Evolutionary conservation across 2,329 filamentous ascomycete genomes (phyloP), one percentile per base, ranked within the genome.

Genomic region (Fusarium illudens): DNA sequence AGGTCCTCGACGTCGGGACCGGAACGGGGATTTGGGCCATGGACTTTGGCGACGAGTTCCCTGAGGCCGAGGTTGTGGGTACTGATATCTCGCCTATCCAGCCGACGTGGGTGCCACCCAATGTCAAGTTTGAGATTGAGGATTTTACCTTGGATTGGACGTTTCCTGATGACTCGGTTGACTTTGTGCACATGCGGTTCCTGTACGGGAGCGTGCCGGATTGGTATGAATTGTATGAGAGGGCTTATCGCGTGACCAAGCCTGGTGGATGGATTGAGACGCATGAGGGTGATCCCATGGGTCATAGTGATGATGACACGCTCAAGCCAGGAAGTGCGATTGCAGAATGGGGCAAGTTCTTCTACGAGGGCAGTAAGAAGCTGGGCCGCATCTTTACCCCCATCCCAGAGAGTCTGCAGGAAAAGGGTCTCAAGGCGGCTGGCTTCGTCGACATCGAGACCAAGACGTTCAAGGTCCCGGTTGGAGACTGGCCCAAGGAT

Each of bases 151-250:
- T 73, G 52, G 27, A 71, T 22, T 77, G 76, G 76, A 77, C 74
- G 1, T 77, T 73, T 36, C 49, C 58, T 30, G 50, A 57, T 6
- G 61, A 68, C 58, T 75, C 80, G 29, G 86, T 88, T 71, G 87
- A 90, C 75, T 87, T 84, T 67, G 84, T 91, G 55, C 89, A 90
- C 72, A 84, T 86, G 8, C 84, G 85, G 29, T 81, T 85, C 69
- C 79, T 90, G 66, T 79, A 83, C 4, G 88, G 88, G 22, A 83
- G 83, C 58, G 84, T 90, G 58, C 76, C 79, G 4, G 86, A 89
- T 67, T 90, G 87, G 77, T 80, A 81, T 33, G 78, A 82, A 11
- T 74, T 90, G 5, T 83, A 89, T 59, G 75, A 78, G 39, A 83
- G 85, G 59, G 77, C 84, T 2, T 86, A 78, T 71, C 80, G 80